Conservation (phyloP, 129 eudicot genomes). For the Deinandra increscens region DNA sequence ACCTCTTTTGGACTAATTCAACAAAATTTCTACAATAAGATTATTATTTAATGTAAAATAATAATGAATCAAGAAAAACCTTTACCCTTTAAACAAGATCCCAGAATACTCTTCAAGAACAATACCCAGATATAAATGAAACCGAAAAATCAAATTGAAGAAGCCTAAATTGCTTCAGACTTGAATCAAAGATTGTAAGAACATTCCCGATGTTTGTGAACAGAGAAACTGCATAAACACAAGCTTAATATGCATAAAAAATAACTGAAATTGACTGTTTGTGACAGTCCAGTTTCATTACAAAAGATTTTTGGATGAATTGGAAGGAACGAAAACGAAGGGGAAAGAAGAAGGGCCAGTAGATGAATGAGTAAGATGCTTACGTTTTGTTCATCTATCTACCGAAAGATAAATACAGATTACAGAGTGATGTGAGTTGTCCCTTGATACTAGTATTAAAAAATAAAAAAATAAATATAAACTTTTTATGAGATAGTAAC, state of each 20-base stretch:
- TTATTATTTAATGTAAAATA: neutral
- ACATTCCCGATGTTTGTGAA: no score
- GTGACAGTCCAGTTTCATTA: constrained; percentile 7
- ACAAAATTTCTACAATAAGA: constrained; percentile 24
- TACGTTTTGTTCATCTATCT: constrained; percentile 24
- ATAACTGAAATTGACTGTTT: neutral
- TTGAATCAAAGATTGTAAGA: neutral
- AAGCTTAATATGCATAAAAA: constrained; percentile 13
- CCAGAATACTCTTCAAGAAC: neutral
- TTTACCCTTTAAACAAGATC: constrained; percentile 20
- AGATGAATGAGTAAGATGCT: constrained; percentile 20
- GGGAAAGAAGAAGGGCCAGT: constrained; percentile 19
- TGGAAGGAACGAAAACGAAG: constrained; percentile 37
- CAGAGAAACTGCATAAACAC: constrained; percentile 23
- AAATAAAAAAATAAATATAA: no score
- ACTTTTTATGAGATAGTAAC: no score
- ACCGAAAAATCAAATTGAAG: neutral
- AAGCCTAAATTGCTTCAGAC: constrained; percentile 24
- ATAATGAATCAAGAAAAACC: neutral
- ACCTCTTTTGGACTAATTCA: constrained; percentile 18
- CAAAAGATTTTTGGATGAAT: constrained; percentile 29
- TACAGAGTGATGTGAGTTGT: constrained; percentile 25
- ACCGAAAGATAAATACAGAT: constrained; percentile 16
- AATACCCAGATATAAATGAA: neutral
- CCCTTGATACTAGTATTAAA: constrained; percentile 17